Conservation (phyloP, 768 basidiomycete species). For the Termitomyces eurrhizus region DNA sequence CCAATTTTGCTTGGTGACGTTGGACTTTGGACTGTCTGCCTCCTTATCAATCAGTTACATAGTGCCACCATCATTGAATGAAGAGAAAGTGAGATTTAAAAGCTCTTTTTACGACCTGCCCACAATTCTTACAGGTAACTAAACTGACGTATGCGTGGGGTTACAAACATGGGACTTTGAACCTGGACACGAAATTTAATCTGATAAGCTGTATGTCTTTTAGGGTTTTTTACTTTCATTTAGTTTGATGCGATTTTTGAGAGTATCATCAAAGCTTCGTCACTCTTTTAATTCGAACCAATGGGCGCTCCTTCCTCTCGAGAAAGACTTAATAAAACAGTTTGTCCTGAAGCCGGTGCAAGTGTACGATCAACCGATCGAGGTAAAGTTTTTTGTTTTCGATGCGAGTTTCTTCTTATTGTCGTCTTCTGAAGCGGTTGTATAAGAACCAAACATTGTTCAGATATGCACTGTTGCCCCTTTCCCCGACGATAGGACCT, state of each 20-base stretch:
- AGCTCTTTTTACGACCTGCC: not conserved
- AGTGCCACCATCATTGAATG: no score
- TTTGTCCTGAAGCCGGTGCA: not conserved
- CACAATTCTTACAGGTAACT: not conserved
- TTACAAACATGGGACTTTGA: not conserved
- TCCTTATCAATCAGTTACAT: no score
- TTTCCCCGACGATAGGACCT: not conserved
- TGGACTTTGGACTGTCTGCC: no score
- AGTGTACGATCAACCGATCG: not conserved
- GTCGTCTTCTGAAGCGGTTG: not conserved
- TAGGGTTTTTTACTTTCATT: no score
- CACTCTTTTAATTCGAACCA: not conserved
- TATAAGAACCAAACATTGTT: not conserved
- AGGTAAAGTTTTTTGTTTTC: not conserved
- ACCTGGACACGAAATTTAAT: not conserved
- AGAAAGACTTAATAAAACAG: not conserved
- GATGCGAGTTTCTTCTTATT: not conserved
- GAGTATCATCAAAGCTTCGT: not conserved
- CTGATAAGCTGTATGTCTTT: not conserved
- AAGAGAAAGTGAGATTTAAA: no score
- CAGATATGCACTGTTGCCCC: not conserved
- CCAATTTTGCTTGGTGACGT: no score
- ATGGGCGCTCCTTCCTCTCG: not conserved
- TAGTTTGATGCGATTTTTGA: not conserved
- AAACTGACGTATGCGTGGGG: not conserved